phyloP scores from a whole-genome alignment of 257 asterid species.

The Salvia miltiorrhiza region DNA sequence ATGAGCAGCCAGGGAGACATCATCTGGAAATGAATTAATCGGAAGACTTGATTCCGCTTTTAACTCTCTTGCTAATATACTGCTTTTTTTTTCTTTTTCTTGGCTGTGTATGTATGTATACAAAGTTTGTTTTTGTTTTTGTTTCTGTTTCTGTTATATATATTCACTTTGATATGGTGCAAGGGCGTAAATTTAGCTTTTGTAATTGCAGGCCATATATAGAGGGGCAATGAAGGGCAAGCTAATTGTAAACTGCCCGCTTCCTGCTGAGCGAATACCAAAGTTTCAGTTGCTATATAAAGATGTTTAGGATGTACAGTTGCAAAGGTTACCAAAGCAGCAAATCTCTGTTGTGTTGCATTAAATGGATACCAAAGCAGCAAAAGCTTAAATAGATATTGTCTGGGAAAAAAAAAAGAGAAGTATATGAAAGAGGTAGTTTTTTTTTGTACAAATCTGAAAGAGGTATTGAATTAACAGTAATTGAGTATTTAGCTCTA shows the following conservation, averaged over 20 bases:
- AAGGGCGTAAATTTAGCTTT: background rate
- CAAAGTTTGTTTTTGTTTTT: no score
- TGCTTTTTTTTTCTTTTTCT: background rate
- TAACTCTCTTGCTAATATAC: background rate
- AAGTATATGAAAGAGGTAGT: no score
- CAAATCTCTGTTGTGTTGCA: background rate
- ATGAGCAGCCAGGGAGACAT: background rate
- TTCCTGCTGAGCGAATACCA: slow-evolving; percentile 82
- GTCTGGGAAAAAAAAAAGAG: background rate
- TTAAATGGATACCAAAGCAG: no score
- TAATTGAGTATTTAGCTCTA: background rate
- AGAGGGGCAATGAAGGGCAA: slow-evolving; percentile 96
- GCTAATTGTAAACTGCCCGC: slow-evolving; percentile 81
- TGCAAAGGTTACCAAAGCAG: background rate
- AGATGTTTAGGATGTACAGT: slow-evolving; percentile 55
- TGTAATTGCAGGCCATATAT: slow-evolving; percentile 68
- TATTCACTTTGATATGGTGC: background rate
- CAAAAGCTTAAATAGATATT: background rate
- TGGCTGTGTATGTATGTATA: background rate
- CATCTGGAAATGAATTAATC: background rate
- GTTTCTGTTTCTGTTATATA: background rate
- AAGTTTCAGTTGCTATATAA: slow-evolving; percentile 77
- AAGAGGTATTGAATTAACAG: no score
- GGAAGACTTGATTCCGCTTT: background rate
- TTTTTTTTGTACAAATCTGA: no score